Base-by-base conservation (phyloP, 164 flowering plant genomes). In the Hamamelis virginiana region DNA sequence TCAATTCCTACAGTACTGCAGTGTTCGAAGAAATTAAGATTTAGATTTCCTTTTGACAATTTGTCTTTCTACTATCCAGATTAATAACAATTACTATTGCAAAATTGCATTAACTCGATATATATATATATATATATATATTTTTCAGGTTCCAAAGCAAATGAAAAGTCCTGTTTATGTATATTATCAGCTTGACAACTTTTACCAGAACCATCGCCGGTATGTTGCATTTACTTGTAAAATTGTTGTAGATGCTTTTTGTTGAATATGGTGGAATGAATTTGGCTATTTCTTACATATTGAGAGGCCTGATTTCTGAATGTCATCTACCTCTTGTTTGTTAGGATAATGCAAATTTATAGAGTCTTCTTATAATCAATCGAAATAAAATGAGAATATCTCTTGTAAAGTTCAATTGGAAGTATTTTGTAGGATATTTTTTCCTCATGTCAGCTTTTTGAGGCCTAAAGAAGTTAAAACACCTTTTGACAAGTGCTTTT, bases 171-270 rank as follows among this genome's bases (percentile, higher is more conserved):
- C 97, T 15, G 78, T 91, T 18, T 91, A 69, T 68, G 70, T 91
- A 47, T 91, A 91, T 73, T 91, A 91, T 64, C 84, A 91, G 72
- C 92, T 91, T 60, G 87, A 86, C 61, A 81, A 87, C 73, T 91
- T 86, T 77, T 89, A 87, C 70, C 97, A 91, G 79, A 91, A 91
- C 62, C 97, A 91, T 76, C 92, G 97, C 33, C 75, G 97, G 97
- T 91, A 80, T 12, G 75, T 64, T 38, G 12, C 21, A 63, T 25
- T 22, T 44, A 26, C 38, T 27, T 68, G 8, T 16, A 28, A 21
- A 25, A 21, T 53, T 22, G 18, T 62, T 43, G 1, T 59, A 59
- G 13, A 13, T 14, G 19, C 8, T 21, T 19, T 26, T 58, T 55
- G 18, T 63, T 38, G 47, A 21, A 18, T 28, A 21, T 43, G 47